phyloP scores from a whole-genome alignment of 805 yeast genomes.

The Isabelozyma gotoi region DNA sequence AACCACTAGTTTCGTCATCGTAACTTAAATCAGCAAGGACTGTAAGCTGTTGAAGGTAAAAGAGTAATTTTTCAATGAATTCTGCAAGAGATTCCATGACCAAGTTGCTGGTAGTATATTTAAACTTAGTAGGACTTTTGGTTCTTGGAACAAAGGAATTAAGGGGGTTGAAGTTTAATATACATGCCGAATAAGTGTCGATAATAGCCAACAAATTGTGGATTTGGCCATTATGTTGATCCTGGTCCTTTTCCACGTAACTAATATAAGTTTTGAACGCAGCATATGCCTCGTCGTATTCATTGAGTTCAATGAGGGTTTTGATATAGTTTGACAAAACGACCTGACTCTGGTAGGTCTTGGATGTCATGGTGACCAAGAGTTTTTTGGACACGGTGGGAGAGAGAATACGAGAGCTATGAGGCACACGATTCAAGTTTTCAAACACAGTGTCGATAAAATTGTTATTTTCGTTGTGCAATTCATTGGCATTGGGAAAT shows the following conservation, averaged over 20 bases:
- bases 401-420: slow-evolving; percentile 14
- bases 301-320: slow-evolving; percentile 30
- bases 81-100: slow-evolving; percentile 18
- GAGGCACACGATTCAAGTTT: slow-evolving; percentile 23
- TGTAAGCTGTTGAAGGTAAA: slow-evolving; percentile 24
- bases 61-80: slow-evolving; percentile 16
- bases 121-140: slow-evolving; percentile 17
- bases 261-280: slow-evolving; percentile 37
- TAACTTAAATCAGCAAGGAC: slow-evolving; percentile 24
- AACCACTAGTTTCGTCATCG: slow-evolving; percentile 17
- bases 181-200: slow-evolving; percentile 31
- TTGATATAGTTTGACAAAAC: slow-evolving; percentile 32
- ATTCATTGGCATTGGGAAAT: slow-evolving; percentile 30
- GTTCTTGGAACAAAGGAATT: slow-evolving; percentile 19
- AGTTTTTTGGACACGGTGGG: slow-evolving; percentile 26
- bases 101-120: slow-evolving; percentile 18
- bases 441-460: slow-evolving; percentile 32
- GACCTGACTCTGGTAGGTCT: slow-evolving; percentile 37
- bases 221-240: slow-evolving; percentile 27
- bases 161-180: slow-evolving; percentile 37
- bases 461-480: slow-evolving; percentile 17
- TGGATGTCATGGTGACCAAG: slow-evolving; percentile 27
- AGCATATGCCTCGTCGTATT: slow-evolving; percentile 44
- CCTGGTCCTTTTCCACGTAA: slow-evolving; percentile 33
- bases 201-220: slow-evolving; percentile 33